These are phyloP conservation scores for Leccinum broughii DNA, from an alignment of 768 basidiomycete genomes.

Conservation along the genomic window DNA sequence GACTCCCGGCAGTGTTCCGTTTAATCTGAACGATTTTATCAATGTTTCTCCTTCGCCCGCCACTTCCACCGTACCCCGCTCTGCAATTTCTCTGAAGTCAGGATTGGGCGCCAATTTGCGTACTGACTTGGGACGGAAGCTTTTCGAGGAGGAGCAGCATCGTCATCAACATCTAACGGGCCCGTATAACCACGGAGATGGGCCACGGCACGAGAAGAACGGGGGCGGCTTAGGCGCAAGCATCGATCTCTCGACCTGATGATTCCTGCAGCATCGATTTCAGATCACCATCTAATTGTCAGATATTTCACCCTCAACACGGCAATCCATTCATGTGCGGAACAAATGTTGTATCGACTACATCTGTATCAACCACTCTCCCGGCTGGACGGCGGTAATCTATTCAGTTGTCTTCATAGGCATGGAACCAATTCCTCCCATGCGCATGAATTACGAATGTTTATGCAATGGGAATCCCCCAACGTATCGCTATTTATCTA, in stretches of 20 bases:
- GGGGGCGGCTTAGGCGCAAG: conserved; percentile 30
- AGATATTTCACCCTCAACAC: conserved; percentile 19
- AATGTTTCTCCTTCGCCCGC: conserved; percentile 70
- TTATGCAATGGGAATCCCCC: conserved; percentile 20
- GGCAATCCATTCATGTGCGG: conserved; percentile 25
- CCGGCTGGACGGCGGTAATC: conserved; percentile 28
- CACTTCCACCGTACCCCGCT: conserved; percentile 34
- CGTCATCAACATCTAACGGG: conserved; percentile 35
- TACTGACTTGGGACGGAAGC: conserved; percentile 62
- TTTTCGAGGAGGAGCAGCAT: conserved; percentile 72
- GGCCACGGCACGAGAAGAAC: conserved; percentile 28
- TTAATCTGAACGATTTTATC: conserved; percentile 72
- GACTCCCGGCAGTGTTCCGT: conserved; percentile 40
- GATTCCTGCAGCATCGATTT: conserved; percentile 14
- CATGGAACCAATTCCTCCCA: conserved; percentile 21
- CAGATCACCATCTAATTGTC: conserved; percentile 15
- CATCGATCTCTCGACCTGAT: conserved; percentile 32
- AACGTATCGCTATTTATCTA: conserved; percentile 21
- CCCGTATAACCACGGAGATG: conserved; percentile 21
- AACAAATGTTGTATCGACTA: conserved; percentile 37
- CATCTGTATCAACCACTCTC: conserved; percentile 36
- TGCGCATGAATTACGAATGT: conserved; percentile 30
- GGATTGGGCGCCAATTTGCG: conserved; percentile 52
- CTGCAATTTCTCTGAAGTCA: conserved; percentile 33
- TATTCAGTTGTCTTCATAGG: conserved; percentile 34